phyloP scores from a whole-genome alignment of 345 rosid genomes.

The Brassica nigra region DNA sequence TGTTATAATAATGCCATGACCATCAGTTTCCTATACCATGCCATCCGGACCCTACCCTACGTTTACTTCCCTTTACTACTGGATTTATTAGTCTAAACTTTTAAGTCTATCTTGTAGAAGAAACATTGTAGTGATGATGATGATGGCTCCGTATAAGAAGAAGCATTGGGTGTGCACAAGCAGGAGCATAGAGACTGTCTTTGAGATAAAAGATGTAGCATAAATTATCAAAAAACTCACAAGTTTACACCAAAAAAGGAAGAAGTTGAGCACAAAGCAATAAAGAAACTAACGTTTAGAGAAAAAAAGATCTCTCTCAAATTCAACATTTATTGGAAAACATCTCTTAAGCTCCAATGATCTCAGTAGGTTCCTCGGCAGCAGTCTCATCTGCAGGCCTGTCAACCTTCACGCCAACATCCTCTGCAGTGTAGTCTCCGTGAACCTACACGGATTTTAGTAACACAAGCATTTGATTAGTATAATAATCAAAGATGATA shows the following conservation, averaged over 20 bases:
- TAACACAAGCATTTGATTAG: not conserved
- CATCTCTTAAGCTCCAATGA: constrained; percentile 54
- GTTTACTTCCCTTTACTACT: not conserved
- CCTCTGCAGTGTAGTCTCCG: constrained; percentile 73
- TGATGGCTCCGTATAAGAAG: not conserved
- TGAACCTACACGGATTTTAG: constrained; percentile 56
- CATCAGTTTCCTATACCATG: constrained; percentile 22
- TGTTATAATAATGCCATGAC: constrained; percentile 38
- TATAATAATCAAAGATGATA: not conserved
- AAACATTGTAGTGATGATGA: not conserved
- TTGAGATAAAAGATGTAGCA: not conserved
- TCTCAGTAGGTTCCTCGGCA: constrained; percentile 62
- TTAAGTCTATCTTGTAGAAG: not conserved
- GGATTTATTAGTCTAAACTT: not conserved
- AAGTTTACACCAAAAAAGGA: constrained; percentile 10
- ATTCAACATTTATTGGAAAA: constrained; percentile 11
- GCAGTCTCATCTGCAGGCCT: constrained; percentile 77
- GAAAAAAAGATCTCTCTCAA: constrained; percentile 2
- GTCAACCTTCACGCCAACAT: constrained; percentile 78
- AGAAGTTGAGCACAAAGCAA: constrained; percentile 3
- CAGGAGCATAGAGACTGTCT: not conserved
- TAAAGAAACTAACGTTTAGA: constrained; percentile 5
- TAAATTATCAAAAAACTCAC: constrained; percentile 33
- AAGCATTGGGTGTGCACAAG: not conserved
- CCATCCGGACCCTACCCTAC: constrained; percentile 10